Evolutionary conservation across 1,284 basidiomycete genomes (phyloP).

Genomic region (Ustilago loliicola): DNA sequence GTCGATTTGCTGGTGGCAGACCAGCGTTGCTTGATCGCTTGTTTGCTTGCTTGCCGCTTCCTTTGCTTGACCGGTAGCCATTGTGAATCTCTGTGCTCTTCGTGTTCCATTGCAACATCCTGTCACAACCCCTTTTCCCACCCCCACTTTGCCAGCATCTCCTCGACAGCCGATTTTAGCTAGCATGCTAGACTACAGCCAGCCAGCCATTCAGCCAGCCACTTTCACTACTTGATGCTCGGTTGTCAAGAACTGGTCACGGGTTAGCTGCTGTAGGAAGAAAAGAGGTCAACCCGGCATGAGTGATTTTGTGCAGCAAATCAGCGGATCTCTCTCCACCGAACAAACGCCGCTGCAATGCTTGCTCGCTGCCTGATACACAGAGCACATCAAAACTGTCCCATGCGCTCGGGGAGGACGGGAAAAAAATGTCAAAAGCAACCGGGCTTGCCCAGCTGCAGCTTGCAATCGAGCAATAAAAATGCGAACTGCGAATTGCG

Average conservation of each 20-base stretch:
- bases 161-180: neutral
- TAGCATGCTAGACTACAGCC: neutral
- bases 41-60: neutral
- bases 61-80: neutral
- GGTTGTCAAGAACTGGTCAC: neutral
- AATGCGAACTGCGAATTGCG: neutral
- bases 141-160: neutral
- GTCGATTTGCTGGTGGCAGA: neutral
- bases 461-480: slow-evolving; percentile 3
- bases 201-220: slow-evolving; percentile 8
- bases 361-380: neutral
- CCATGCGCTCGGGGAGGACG: slow-evolving; percentile 33
- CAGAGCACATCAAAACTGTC: slow-evolving; percentile 2
- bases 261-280: neutral
- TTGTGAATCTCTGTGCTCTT: neutral
- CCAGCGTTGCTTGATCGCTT: too few relatives aligned
- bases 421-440: slow-evolving; percentile 21
- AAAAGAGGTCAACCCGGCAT: slow-evolving; percentile 2
- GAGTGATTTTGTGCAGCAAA: neutral
- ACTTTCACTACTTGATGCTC: neutral
- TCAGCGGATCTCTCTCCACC: slow-evolving; percentile 2
- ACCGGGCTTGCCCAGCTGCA: neutral
- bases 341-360: slow-evolving; percentile 7
- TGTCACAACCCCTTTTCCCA: neutral
- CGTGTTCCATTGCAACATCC: neutral